Conservation (phyloP, 2,329 filamentous ascomycete species). For the Trichoderma gracile region DNA sequence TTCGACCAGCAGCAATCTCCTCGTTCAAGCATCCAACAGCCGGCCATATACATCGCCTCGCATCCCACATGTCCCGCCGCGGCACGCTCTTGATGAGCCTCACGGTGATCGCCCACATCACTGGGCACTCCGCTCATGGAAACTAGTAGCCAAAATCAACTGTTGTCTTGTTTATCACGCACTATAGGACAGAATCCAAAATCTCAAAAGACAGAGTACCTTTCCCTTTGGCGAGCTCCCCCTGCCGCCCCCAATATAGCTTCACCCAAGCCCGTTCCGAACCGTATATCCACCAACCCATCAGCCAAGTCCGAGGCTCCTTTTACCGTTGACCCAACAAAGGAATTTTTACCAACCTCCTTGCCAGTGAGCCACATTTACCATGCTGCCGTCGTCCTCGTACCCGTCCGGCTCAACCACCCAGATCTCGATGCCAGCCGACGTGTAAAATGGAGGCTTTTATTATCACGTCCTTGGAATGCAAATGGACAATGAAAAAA, state of each 20-base stretch:
- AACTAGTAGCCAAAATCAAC: not conserved
- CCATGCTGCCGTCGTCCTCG: not conserved
- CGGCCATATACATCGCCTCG: not conserved
- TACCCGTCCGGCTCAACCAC: not conserved
- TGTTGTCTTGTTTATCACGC: constrained; percentile 18
- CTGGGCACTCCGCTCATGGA: constrained; percentile 1
- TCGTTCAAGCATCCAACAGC: constrained; percentile 6
- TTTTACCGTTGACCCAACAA: constrained; percentile 8
- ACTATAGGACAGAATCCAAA: constrained; percentile 5
- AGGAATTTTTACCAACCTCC: constrained; percentile 14
- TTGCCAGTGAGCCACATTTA: constrained; percentile 7
- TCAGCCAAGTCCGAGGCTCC: constrained; percentile 7
- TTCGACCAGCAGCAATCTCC: not conserved
- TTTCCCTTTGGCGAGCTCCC: not conserved
- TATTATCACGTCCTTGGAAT: not conserved
- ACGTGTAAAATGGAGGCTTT: not conserved
- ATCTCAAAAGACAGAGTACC: not conserved
- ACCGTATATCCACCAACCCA: constrained; percentile 15
- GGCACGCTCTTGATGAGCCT: not conserved
- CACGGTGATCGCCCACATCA: not conserved
- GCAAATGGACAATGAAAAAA: too few species aligned
- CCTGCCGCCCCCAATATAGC: constrained; percentile 11
- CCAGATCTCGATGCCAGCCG: not conserved
- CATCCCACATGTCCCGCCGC: not conserved
- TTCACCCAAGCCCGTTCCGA: constrained; percentile 16